Percentiles rank a stretch among this genome's conserved stretches.
Evolutionary conservation across 345 rosid species (phyloP).

Genomic region (Brassica cretica): DNA sequence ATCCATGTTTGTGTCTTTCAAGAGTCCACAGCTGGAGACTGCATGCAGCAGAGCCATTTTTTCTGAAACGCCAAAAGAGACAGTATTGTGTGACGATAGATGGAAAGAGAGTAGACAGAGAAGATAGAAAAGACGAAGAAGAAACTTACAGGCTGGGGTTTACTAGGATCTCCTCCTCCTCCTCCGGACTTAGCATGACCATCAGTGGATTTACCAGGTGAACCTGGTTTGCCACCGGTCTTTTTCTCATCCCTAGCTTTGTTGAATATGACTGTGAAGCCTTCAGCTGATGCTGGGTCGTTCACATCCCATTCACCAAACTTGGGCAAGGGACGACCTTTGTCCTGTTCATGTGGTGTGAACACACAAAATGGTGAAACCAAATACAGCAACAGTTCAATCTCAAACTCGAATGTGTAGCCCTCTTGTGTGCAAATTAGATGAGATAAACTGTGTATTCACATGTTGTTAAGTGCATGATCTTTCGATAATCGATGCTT

Average conservation of each 20-base stretch:
- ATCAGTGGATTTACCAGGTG: constrained; percentile 61
- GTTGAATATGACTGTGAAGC: constrained; percentile 92
- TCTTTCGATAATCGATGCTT: not conserved
- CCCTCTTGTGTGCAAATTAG: not conserved
- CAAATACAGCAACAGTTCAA: not conserved
- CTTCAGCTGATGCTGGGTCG: constrained; percentile 98
- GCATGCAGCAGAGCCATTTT: constrained; percentile 94
- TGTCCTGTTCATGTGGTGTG: constrained; percentile 49
- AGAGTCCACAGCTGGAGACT: constrained; percentile 65
- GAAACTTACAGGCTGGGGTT: constrained; percentile 75
- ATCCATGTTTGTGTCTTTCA: constrained; percentile 42
- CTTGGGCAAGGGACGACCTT: constrained; percentile 82
- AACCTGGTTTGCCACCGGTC: constrained; percentile 68
- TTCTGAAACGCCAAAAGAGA: constrained; percentile 49
- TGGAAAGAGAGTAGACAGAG: not conserved
- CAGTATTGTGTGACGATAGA: not conserved
- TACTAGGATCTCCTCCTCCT: constrained; percentile 52
- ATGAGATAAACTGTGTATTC: not conserved
- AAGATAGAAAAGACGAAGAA: not conserved
- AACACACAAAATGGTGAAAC: not conserved
- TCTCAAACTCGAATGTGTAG: not conserved
- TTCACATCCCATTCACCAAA: constrained; percentile 99
- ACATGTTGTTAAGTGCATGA: not conserved
- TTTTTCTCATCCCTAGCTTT: constrained; percentile 97
- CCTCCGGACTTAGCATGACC: constrained; percentile 53